These are phyloP conservation scores for Talaromyces funiculosus DNA, from an alignment of 2,329 filamentous ascomycete species.

Conservation along the genomic window DNA sequence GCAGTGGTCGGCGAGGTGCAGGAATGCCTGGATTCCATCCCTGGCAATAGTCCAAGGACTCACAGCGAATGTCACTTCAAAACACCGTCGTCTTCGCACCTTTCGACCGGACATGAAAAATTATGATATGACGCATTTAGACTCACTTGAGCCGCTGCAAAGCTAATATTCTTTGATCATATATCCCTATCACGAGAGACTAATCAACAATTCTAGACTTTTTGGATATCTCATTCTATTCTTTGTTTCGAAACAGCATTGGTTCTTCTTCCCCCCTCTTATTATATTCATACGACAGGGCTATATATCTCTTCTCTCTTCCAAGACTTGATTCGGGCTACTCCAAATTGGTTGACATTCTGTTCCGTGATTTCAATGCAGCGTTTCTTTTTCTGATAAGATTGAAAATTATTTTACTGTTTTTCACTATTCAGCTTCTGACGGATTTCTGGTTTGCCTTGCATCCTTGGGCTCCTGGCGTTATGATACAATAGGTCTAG, in stretches of 20 bases:
- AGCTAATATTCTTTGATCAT: background rate
- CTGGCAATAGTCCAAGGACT: conserved; percentile 23
- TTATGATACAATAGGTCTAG: background rate
- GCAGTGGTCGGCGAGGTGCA: conserved; percentile 30
- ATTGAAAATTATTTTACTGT: background rate
- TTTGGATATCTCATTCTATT: background rate
- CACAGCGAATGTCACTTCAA: background rate
- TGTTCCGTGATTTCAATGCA: background rate
- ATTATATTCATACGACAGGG: background rate
- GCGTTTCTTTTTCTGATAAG: background rate
- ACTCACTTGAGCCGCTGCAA: conserved; percentile 3
- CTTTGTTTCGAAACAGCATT: background rate
- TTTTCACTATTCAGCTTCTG: background rate
- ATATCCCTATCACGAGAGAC: background rate
- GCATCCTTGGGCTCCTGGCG: background rate
- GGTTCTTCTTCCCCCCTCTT: conserved; percentile 2
- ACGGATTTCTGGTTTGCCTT: background rate
- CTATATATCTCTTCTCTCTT: background rate
- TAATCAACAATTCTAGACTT: background rate
- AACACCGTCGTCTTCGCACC: background rate
- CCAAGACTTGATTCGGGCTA: background rate
- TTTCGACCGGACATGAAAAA: background rate
- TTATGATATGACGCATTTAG: background rate
- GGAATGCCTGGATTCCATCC: conserved; percentile 29
- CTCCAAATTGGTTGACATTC: background rate